These are phyloP conservation scores for Eucalyptus guilfoylei DNA, from an alignment of 345 rosid genomes.

Conservation along the genomic window DNA sequence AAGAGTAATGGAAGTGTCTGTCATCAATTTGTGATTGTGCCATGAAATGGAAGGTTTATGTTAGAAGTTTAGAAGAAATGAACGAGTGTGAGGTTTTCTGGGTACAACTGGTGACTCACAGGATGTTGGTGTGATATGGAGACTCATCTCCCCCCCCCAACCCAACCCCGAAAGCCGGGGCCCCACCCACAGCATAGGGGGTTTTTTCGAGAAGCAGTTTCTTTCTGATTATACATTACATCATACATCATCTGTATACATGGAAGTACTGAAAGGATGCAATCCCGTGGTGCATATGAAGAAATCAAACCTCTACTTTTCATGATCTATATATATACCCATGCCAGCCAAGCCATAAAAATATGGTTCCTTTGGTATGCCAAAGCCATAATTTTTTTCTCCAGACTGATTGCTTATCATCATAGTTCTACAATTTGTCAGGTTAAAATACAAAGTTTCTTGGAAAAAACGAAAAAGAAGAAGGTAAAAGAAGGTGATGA, in stretches of 20 bases:
- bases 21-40: neutral
- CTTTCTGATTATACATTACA: neutral
- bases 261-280: neutral
- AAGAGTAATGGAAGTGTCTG: neutral
- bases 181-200: neutral
- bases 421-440: constrained; percentile 12
- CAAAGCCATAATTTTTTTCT: neutral
- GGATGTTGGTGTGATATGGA: neutral
- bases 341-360: neutral
- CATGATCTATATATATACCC: neutral
- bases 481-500: constrained; percentile 20
- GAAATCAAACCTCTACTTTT: neutral
- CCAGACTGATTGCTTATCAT: neutral
- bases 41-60: neutral
- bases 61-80: neutral
- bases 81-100: neutral
- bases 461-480: constrained; percentile 73
- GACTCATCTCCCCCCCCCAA: neutral
- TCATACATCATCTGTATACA: neutral
- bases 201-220: neutral
- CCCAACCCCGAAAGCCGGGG: neutral
- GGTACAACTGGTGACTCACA: neutral
- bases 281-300: neutral
- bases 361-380: neutral
- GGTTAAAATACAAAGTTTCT: constrained; percentile 64